Percentiles rank a stretch among this genome's conserved stretches.
Conservation (phyloP, 2,329 filamentous ascomycete species). For the Thermomyces lanuginosus region DNA sequence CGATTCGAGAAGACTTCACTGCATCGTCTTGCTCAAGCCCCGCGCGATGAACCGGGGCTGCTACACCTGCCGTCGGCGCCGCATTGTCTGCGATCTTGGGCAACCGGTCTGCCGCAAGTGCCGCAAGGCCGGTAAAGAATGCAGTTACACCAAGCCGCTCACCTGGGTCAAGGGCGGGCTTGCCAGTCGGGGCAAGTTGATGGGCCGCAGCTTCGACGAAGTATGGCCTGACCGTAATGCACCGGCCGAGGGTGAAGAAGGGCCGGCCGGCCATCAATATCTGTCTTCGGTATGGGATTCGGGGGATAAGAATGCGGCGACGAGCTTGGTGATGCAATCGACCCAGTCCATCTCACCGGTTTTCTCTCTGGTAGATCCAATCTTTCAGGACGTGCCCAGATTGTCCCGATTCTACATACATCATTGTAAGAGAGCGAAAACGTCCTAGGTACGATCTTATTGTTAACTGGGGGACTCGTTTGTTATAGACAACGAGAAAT, state of each 20-base stretch:
- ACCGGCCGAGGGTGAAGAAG: constrained; percentile 4
- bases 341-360: constrained; percentile 13
- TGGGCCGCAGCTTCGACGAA: constrained; percentile 36
- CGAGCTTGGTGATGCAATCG: neutral
- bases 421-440: constrained; percentile 22
- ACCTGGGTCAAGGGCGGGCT: constrained; percentile 29
- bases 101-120: constrained; percentile 28
- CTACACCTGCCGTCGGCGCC: constrained; percentile 29
- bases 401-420: constrained; percentile 32
- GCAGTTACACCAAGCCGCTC: constrained; percentile 27
- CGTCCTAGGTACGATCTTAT: constrained; percentile 3
- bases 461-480: constrained; percentile 9
- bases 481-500: constrained; percentile 17
- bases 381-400: constrained; percentile 30
- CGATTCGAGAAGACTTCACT: neutral
- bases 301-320: too few species aligned
- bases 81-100: constrained; percentile 29
- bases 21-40: too few species aligned
- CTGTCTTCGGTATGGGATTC: too few species aligned
- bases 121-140: constrained; percentile 27
- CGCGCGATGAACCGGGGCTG: constrained; percentile 25
- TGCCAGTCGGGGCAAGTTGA: constrained; percentile 33
- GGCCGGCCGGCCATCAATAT: neutral
- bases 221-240: constrained; percentile 5
- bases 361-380: constrained; percentile 29